Percentiles rank a stretch among this genome's conserved stretches.
Evolutionary conservation across 129 eudicot genomes (phyloP).

Genomic region (Artemisia annua): DNA sequence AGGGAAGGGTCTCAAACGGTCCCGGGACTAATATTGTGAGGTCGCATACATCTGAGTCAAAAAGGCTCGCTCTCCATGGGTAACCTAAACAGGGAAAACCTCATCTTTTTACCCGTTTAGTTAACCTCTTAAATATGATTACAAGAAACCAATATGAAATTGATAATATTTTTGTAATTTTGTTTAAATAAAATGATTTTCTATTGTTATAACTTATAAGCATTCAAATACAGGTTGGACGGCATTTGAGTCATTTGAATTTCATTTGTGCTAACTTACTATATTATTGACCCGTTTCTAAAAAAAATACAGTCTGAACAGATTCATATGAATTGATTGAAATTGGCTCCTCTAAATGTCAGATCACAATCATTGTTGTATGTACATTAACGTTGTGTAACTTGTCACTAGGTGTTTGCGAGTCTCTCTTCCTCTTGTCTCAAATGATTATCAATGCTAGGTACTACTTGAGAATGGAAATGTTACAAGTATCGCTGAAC

Average conservation of each 20-base stretch:
- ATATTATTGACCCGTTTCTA: not conserved
- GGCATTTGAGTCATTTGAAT: not conserved
- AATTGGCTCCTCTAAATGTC: not conserved
- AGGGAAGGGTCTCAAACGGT: no score
- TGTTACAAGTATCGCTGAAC: constrained; percentile 51
- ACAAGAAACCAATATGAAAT: not conserved
- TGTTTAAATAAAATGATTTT: not conserved
- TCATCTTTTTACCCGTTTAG: not conserved
- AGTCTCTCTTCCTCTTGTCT: not conserved
- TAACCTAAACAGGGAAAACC: no score
- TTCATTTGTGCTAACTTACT: not conserved
- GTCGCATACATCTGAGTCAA: no score
- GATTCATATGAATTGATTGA: not conserved
- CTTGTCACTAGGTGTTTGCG: not conserved
- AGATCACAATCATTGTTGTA: not conserved
- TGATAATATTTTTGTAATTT: not conserved
- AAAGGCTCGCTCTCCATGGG: no score
- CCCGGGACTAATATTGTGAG: no score
- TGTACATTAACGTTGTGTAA: not conserved
- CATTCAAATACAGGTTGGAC: not conserved
- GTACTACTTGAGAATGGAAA: constrained; percentile 66
- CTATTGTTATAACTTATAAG: not conserved
- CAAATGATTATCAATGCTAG: constrained; percentile 34
- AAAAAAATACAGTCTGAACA: not conserved
- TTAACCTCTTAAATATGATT: not conserved